These are phyloP conservation scores for Haplosporangium sp. DNA, from an alignment of 371 early-diverging fungal species.

Conservation along the genomic window DNA sequence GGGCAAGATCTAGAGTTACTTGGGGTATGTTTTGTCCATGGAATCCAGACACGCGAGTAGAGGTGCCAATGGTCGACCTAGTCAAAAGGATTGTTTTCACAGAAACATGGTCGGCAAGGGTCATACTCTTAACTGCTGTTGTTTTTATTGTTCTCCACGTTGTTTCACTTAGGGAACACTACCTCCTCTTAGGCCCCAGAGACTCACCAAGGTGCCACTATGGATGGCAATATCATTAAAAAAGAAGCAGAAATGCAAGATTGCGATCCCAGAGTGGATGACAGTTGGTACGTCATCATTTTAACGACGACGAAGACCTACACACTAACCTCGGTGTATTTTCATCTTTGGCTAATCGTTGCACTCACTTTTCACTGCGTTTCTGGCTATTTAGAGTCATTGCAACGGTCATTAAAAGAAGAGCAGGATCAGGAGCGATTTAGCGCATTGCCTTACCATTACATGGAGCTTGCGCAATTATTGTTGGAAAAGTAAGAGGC, in stretches of 20 bases:
- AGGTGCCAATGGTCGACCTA: too few species aligned
- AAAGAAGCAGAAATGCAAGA: constrained; percentile 79
- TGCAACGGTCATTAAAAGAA: constrained; percentile 69
- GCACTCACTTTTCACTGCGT: constrained; percentile 1
- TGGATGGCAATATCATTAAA: constrained; percentile 93
- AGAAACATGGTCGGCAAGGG: too few species aligned
- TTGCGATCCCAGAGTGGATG: constrained; percentile 91
- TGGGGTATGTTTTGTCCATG: constrained; percentile 58
- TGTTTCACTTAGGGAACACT: constrained; percentile 62
- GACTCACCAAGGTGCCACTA: constrained; percentile 76
- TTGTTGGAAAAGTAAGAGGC: constrained; percentile 74
- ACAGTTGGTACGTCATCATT: constrained; percentile 58
- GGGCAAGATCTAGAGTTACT: constrained; percentile 70
- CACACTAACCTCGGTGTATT: background rate
- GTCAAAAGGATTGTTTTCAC: background rate
- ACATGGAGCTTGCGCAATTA: constrained; percentile 83
- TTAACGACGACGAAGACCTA: too few species aligned
- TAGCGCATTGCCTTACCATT: constrained; percentile 80
- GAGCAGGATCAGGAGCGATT: constrained; percentile 68
- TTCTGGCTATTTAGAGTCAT: constrained; percentile 56
- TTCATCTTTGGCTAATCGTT: background rate
- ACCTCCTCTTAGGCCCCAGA: constrained; percentile 85
- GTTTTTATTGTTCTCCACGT: background rate
- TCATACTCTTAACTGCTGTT: background rate
- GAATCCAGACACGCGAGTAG: too few species aligned